phyloP scores from a whole-genome alignment of 139 green algal genomes.

The Pedinophyceae sp. region DNA sequence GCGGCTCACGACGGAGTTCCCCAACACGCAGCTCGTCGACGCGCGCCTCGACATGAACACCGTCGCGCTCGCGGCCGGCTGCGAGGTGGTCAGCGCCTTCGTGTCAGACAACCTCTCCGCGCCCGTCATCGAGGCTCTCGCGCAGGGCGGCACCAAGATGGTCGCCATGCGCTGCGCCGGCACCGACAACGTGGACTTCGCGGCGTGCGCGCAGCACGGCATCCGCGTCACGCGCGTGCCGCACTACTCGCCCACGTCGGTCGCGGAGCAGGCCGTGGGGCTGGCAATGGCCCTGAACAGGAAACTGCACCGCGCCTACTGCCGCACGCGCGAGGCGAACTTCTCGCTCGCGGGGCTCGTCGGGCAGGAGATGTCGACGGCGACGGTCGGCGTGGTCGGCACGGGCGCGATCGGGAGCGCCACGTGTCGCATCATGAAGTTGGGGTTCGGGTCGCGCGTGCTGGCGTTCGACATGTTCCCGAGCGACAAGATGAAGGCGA shows the following conservation, averaged over 20 bases:
- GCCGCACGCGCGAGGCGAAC: conserved; percentile 36
- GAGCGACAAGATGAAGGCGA: conserved; percentile 17
- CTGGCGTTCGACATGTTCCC: conserved; percentile 34
- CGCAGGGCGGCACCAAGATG: conserved; percentile 29
- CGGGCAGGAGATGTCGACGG: conserved; percentile 45
- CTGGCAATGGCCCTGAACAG: conserved; percentile 47
- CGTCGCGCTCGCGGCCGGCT: conserved; percentile 25
- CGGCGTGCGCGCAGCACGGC: background rate
- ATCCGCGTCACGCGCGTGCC: conserved; percentile 47
- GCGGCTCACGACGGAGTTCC: no score
- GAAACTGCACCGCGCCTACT: conserved; percentile 22
- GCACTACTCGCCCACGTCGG: conserved; percentile 43
- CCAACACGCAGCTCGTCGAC: conserved; percentile 10
- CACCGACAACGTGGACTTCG: conserved; percentile 15
- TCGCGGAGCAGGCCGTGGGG: conserved; percentile 59
- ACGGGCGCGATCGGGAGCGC: conserved; percentile 60
- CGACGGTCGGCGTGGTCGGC: conserved; percentile 57
- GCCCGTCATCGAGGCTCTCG: conserved; percentile 32
- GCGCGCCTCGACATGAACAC: conserved; percentile 26
- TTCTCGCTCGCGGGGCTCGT: conserved; percentile 58
- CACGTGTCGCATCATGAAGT: conserved; percentile 29
- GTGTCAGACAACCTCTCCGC: conserved; percentile 39
- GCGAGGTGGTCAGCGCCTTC: conserved; percentile 36
- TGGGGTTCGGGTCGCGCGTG: conserved; percentile 42
- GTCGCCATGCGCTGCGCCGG: conserved; percentile 63